phyloP scores from a whole-genome alignment of 2,329 filamentous ascomycete species.

The Fusarium musae region DNA sequence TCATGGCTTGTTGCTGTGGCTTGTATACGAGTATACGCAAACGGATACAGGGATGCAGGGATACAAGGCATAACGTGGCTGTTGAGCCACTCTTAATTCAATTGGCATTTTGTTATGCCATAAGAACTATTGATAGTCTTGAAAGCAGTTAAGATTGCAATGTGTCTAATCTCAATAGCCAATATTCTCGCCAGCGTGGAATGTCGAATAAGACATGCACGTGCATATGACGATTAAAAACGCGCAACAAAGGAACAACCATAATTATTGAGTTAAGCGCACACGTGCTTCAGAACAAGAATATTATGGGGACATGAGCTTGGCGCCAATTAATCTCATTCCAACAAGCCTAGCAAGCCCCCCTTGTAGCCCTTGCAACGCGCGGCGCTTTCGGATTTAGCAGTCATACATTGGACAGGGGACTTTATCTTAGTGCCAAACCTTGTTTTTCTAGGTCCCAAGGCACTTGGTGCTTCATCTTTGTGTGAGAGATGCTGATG shows the following conservation, averaged over 20 bases:
- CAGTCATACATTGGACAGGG: not conserved
- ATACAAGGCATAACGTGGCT: not conserved
- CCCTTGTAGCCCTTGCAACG: slow-evolving; percentile 17
- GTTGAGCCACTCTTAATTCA: not conserved
- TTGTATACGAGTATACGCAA: not conserved
- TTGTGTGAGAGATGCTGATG: slow-evolving; percentile 19
- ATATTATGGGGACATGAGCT: not conserved
- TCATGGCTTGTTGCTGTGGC: not conserved
- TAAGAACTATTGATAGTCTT: not conserved
- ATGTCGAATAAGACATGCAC: slow-evolving; percentile 9
- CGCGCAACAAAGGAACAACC: not conserved
- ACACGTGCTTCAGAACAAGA: slow-evolving; percentile 13
- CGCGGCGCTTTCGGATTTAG: slow-evolving; percentile 9
- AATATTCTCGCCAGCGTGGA: not conserved
- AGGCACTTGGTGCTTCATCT: slow-evolving; percentile 23
- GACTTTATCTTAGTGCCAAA: not conserved
- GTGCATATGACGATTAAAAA: not conserved
- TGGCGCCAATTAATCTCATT: slow-evolving; percentile 18
- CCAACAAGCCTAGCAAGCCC: not conserved
- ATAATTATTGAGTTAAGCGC: not conserved
- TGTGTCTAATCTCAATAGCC: not conserved
- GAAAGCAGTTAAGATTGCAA: not conserved
- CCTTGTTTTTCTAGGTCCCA: not conserved
- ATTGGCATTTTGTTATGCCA: not conserved
- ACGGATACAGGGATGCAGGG: not conserved